Conservation (phyloP, 1,284 basidiomycete species). For the Psilocybe mexicana region DNA sequence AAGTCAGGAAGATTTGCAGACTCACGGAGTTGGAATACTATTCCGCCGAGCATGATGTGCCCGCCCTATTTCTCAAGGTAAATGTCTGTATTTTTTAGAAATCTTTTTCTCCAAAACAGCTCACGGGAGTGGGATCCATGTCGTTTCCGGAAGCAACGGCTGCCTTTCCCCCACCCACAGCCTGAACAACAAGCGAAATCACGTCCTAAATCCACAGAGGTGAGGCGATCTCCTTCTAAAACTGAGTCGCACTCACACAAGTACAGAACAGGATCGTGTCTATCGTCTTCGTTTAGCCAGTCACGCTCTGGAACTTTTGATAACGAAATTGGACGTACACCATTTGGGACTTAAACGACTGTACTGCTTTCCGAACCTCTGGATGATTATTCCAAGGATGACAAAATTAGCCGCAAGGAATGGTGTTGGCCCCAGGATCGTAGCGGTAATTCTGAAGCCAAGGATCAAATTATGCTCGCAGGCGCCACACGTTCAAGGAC, state of each 20-base stretch:
- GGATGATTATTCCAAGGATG: conserved; percentile 48
- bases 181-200: conserved; percentile 53
- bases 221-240: conserved; percentile 1
- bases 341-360: conserved; percentile 42
- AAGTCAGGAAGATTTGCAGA: not conserved
- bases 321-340: conserved; percentile 36
- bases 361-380: conserved; percentile 43
- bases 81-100: not conserved
- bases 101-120: not conserved
- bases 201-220: conserved; percentile 40
- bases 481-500: not conserved
- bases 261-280: conserved; percentile 49
- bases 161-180: conserved; percentile 48
- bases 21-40: conserved; percentile 36
- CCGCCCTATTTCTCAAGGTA: conserved; percentile 31
- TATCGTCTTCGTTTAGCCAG: conserved; percentile 19
- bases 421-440: conserved; percentile 50
- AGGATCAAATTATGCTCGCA: conserved; percentile 24
- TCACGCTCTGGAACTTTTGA: not conserved
- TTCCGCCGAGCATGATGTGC: conserved; percentile 54
- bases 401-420: conserved; percentile 55
- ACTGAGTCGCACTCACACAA: conserved; percentile 33
- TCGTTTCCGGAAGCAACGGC: conserved; percentile 41
- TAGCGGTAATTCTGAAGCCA: conserved; percentile 24
- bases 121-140: conserved; percentile 22